Base-by-base conservation (phyloP, 1,139 yeast species). In the Hyphopichia khmerensis region DNA sequence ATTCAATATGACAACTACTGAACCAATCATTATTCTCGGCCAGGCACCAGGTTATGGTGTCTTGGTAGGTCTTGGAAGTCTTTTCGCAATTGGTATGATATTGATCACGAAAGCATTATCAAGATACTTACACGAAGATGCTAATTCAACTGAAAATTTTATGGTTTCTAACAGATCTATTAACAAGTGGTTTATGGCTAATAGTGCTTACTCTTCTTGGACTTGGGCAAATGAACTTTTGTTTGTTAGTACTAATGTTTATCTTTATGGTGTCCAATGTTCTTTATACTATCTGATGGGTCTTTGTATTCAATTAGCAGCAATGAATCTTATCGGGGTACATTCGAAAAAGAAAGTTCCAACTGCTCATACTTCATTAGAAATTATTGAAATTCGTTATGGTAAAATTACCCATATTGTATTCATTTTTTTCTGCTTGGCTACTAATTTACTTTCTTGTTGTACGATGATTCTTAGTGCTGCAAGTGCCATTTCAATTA, bases 401-500 rank as follows among this genome's bases (percentile, higher is more conserved):
- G 64, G 70, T 3, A 64, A 48, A 17, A 47, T 51, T 4, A 53
- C 57, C 8, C 75, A 69, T 47, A 24, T 64, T 3, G 45, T 68
- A 19, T 67, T 56, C 45, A 55, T 67, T 55, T 61, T 63, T 40
- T 53, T 66, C 19, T 57, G 66, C 33, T 51, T 68, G 42, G 61
- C 56, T 3, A 65, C 60, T 42, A 68, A 68, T 45, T 50, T 68
- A 39, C 42, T 66, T 17, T 63, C 70, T 10, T 61, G 67, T 43
- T 57, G 67, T 9, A 51, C 62, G 2, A 67, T 67, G 71, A 60
- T 68, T 49, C 47, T 68, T n/a, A 71, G 69, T 18, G 70, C 71
- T 7, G 56, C 68, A 11, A 64, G 64, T 18, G 71, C 67, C 6
- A 62, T 68, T 31, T 60, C 69, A 3, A 57, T 60, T 11, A 60